Conservation (phyloP, 225 moss, liverwort and hornwort genomes). For the Sphagnum tenellum region DNA sequence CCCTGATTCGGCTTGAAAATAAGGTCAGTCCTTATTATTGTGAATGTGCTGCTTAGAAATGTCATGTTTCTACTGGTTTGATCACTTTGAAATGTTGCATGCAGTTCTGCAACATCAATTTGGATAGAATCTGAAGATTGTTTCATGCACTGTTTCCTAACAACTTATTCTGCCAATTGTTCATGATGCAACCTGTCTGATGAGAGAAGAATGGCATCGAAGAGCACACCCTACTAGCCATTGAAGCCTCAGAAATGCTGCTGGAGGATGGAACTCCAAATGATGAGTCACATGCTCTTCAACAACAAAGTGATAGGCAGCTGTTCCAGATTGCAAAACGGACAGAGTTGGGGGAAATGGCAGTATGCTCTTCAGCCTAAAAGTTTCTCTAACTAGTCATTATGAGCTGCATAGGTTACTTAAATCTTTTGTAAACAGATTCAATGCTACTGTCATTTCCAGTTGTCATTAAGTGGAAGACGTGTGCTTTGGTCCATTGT, state of each 20-base stretch:
- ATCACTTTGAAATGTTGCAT: not conserved
- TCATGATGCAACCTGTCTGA: too few relatives aligned
- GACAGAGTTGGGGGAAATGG: conserved; percentile 97
- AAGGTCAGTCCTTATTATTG: conserved; percentile 24
- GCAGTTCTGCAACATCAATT: not conserved
- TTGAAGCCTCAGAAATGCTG: conserved; percentile 27
- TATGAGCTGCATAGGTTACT: not conserved
- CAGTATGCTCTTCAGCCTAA: conserved; percentile 34
- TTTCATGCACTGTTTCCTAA: too few relatives aligned
- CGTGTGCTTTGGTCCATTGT: not conserved
- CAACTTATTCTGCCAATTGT: too few relatives aligned
- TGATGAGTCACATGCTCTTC: conserved; percentile 19
- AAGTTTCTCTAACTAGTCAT: too few relatives aligned
- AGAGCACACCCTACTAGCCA: conserved; percentile 32
- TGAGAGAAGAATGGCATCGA: conserved; percentile 23
- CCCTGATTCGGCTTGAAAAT: conserved; percentile 53
- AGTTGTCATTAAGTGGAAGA: too few relatives aligned
- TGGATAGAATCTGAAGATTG: not conserved
- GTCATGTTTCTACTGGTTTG: not conserved
- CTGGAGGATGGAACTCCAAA: conserved; percentile 12
- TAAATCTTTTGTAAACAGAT: not conserved
- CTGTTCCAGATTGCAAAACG: conserved; percentile 69
- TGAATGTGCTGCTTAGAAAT: too few relatives aligned
- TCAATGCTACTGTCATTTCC: too few relatives aligned
- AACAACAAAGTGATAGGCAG: conserved; percentile 18